These are phyloP conservation scores for Tylopilus subfusipes DNA, from an alignment of 768 basidiomycete species.

Conservation along the genomic window DNA sequence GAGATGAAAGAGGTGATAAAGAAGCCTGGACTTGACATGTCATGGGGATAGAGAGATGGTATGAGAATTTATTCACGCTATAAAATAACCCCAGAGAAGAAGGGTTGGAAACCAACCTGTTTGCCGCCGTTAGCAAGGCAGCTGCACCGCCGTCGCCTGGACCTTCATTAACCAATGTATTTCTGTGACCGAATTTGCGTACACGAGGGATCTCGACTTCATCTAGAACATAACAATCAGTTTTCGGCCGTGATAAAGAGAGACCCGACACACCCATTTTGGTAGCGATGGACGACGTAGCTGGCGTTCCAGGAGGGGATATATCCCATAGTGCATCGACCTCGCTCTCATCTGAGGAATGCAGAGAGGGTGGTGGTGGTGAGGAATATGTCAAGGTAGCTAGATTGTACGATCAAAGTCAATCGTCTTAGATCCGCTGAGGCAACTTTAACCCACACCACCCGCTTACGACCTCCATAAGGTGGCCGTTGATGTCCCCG, in stretches of 20 bases:
- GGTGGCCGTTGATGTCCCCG: constrained; percentile 42
- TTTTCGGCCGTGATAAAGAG: constrained; percentile 1
- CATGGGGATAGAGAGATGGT: constrained; percentile 25
- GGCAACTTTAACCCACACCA: constrained; percentile 48
- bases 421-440: background rate
- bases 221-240: constrained; percentile 34
- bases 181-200: constrained; percentile 41
- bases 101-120: constrained; percentile 20
- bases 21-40: constrained; percentile 29
- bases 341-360: constrained; percentile 40
- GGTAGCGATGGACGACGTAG: constrained; percentile 37
- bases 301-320: constrained; percentile 45
- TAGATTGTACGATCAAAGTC: constrained; percentile 9
- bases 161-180: constrained; percentile 5
- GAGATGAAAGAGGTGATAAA: constrained; percentile 35
- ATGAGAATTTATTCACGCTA: constrained; percentile 18
- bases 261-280: constrained; percentile 45
- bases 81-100: constrained; percentile 16
- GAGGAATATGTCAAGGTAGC: constrained; percentile 40
- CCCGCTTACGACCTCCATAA: constrained; percentile 59
- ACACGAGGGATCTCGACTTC: constrained; percentile 52
- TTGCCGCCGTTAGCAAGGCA: constrained; percentile 13
- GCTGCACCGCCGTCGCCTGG: constrained; percentile 1
- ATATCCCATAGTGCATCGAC: constrained; percentile 51
- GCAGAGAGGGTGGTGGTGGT: constrained; percentile 34